A percentile compares a stretch with the other conserved stretches of the same genome.
Evolutionary conservation across 2,329 filamentous ascomycete species (phyloP).

Genomic region (Penicillium sp.): DNA sequence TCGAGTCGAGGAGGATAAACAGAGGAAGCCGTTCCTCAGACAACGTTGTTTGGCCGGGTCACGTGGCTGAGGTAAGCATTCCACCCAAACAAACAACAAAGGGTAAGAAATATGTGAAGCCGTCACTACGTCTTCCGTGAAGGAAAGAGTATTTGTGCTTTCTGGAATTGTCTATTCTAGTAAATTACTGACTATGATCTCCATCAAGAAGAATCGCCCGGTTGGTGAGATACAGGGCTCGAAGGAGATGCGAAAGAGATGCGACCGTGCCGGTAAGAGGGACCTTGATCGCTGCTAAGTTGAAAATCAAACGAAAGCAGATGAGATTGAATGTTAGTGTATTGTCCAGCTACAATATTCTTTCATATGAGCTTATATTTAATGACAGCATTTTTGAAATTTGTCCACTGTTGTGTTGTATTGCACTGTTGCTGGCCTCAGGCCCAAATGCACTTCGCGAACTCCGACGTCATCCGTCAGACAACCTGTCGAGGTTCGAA

Average conservation of each 20-base stretch:
- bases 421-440: not conserved
- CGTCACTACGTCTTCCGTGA: not conserved
- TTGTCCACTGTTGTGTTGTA: not conserved
- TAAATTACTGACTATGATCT: not conserved
- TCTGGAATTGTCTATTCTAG: not conserved
- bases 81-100: conserved; percentile 17
- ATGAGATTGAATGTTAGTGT: not conserved
- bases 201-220: not conserved
- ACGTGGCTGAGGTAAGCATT: conserved; percentile 35
- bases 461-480: not conserved
- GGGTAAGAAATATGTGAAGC: not conserved
- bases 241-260: not conserved
- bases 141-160: not conserved
- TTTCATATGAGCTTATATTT: not conserved
- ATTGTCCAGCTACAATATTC: not conserved
- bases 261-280: not conserved
- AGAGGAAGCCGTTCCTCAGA: conserved; percentile 43
- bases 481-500: not conserved
- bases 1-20: conserved; percentile 37
- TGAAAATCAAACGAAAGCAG: not conserved
- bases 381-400: too few relatives aligned
- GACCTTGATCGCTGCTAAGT: not conserved
- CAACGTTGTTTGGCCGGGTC: conserved; percentile 38
- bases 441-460: not conserved
- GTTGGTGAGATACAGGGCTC: not conserved